Percentiles rank a stretch among this genome's conserved stretches.
Evolutionary conservation across 352 stramenopile genomes (phyloP).

Genomic region (Phytopythium vexans): DNA sequence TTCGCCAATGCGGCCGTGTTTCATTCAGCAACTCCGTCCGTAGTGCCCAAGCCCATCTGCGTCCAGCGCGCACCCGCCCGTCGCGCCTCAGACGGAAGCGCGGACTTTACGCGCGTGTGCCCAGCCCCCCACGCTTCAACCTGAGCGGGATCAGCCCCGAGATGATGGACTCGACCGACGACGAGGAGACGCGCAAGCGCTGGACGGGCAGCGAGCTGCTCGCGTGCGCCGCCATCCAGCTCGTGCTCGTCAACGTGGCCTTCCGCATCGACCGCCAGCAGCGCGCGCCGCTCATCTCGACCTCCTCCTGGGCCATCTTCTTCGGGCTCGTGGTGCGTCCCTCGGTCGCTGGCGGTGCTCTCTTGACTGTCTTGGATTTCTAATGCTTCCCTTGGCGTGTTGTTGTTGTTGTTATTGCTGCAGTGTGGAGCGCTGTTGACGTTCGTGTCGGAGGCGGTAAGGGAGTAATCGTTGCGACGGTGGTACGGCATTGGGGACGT

Average conservation of each 20-base stretch:
- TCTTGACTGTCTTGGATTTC: conserved; percentile 6
- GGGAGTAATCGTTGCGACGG: background rate
- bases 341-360: background rate
- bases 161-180: conserved; percentile 16
- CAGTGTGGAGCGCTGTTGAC: conserved; percentile 39
- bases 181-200: conserved; percentile 29
- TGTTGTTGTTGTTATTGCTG: background rate
- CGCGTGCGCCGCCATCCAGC: conserved; percentile 56
- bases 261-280: conserved; percentile 58
- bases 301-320: conserved; percentile 64
- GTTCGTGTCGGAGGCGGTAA: conserved; percentile 35
- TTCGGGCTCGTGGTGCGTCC: conserved; percentile 34
- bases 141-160: background rate
- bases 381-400: background rate
- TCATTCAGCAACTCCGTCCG: background rate
- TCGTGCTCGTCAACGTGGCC: conserved; percentile 58
- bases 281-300: conserved; percentile 44
- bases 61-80: background rate
- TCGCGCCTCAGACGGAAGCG: background rate
- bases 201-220: conserved; percentile 63
- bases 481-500: background rate
- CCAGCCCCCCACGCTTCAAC: background rate
- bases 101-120: background rate
- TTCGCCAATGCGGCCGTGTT: no score
- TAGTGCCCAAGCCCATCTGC: background rate